Conservation (phyloP, 2,329 filamentous ascomycete genomes). For the Xylaria sp. region DNA sequence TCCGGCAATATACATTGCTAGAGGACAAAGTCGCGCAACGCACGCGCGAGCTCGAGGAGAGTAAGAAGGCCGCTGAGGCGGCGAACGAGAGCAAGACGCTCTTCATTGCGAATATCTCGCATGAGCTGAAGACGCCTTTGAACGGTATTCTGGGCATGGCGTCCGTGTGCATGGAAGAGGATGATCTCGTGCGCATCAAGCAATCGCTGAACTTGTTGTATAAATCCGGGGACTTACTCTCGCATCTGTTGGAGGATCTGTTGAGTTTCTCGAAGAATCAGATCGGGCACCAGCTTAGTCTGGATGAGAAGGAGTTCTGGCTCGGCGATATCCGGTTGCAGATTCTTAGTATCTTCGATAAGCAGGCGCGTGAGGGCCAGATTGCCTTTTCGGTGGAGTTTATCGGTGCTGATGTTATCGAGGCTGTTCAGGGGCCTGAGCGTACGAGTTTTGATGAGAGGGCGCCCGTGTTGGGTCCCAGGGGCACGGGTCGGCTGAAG, state of each 20-base stretch:
- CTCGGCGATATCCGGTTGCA: slow-evolving; percentile 80
- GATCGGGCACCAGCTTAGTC: slow-evolving; percentile 73
- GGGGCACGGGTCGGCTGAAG: slow-evolving; percentile 63
- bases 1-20: slow-evolving; percentile 77
- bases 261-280: slow-evolving; percentile 94
- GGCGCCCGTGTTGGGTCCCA: slow-evolving; percentile 57
- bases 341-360: slow-evolving; percentile 79
- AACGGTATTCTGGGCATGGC: slow-evolving; percentile 96
- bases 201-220: slow-evolving; percentile 83
- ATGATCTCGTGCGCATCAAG: slow-evolving; percentile 71
- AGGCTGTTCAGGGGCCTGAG: slow-evolving; percentile 32
- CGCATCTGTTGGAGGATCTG: slow-evolving; percentile 83
- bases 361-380: slow-evolving; percentile 74
- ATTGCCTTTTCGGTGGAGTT: slow-evolving; percentile 72
- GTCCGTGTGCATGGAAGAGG: slow-evolving; percentile 86
- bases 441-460: slow-evolving; percentile 33
- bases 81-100: slow-evolving; percentile 96
- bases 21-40: slow-evolving; percentile 80
- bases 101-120: slow-evolving; percentile 91
- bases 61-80: slow-evolving; percentile 88
- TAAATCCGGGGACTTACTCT: slow-evolving; percentile 76
- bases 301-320: slow-evolving; percentile 82
- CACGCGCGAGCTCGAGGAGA: slow-evolving; percentile 78
- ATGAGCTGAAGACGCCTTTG: slow-evolving; percentile 84
- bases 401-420: slow-evolving; percentile 45